Evolutionary conservation across 179 eudicot species (phyloP), one percentile per base, ranked within the genome.

Genomic region (Vitellaria paradoxa): DNA sequence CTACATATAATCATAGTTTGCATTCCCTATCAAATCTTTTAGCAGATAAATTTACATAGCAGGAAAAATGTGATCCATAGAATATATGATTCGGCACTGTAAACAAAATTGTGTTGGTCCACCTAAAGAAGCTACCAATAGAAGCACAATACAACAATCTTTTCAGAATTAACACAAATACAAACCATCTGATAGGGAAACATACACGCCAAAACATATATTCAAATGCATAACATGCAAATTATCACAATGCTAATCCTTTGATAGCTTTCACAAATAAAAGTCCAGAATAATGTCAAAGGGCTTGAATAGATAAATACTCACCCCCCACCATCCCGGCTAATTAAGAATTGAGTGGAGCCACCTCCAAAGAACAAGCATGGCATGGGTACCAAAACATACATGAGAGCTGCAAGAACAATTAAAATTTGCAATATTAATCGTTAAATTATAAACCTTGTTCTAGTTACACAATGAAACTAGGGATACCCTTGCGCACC

Each of bases 291-390:
- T 9, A 68, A 57, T 56, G 7, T 76, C 14, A 40, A 78, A 62
- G 72, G 45, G 45, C 26, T 56, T 21, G 46, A 70, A 20, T 68
- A 55, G n/a, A 56, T 26, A 68, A 49, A 71, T 37, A 80, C 98
- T 94, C 85, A 96, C 99, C 98, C 98, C 50, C 97, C 99, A 84
- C 98, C 98, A 78, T 94, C 99, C 77, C 93, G 93, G 81, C 98
- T 96, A 40, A 81, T 87, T 80, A 96, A 80, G 84, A 94, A 96
- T 69, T 91, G 94, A 77, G 99, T 94, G 75, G 99, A 86, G 52
- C 99, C 99, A 75, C 97, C 99, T 77, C 99, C 99, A 82, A 96
- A 96, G 88, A 96, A 96, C 80, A 96, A 21, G 82, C 99, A 96
- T 11, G 99, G 99, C 99, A 94, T 94, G 0, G 99, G 99, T 73